Percentiles rank a stretch among this genome's conserved stretches.
phyloP scores from a whole-genome alignment of 129 eudicot genomes.

The Logfia minima region DNA sequence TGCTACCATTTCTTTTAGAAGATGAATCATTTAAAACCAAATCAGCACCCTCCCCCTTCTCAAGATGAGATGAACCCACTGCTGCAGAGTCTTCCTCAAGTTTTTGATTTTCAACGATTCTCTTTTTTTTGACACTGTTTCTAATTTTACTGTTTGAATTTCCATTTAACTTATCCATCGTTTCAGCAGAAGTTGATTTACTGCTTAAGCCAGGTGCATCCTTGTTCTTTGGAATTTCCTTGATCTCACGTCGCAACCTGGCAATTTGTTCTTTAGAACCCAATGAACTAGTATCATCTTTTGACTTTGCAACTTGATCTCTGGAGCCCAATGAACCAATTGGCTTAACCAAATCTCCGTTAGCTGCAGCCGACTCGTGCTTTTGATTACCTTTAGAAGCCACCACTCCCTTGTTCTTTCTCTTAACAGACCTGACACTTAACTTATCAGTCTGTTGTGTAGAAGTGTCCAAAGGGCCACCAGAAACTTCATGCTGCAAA shows the following conservation, averaged over 20 bases:
- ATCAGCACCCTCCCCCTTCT: conserved; percentile 35
- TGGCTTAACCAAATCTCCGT: conserved; percentile 26
- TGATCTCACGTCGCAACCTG: conserved; percentile 18
- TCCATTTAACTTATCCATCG: conserved; percentile 26
- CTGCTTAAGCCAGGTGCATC: conserved; percentile 15
- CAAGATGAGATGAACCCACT: conserved; percentile 35
- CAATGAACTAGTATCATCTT: conserved; percentile 2
- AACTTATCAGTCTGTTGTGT: conserved; percentile 30
- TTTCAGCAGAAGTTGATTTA: conserved; percentile 23
- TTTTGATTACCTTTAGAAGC: conserved; percentile 14
- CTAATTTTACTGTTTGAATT: conserved; percentile 29
- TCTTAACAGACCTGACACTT: conserved; percentile 27
- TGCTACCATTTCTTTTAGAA: conserved; percentile 37
- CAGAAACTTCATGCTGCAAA: conserved; percentile 13
- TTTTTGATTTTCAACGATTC: conserved; percentile 31
- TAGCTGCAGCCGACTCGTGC: conserved; percentile 1
- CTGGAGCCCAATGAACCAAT: conserved; percentile 23
- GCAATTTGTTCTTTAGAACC: conserved; percentile 22
- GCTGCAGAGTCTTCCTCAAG: conserved; percentile 28
- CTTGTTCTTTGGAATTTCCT: conserved; percentile 17
- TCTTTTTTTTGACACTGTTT: conserved; percentile 39
- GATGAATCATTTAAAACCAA: conserved; percentile 35
- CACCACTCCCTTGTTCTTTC: conserved; percentile 9
- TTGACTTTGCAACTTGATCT: neutral
- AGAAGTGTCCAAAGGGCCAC: conserved; percentile 10